These are phyloP conservation scores for Paspalum vaginatum DNA, from an alignment of 176 grass and related monocot genomes.

Conservation along the genomic window DNA sequence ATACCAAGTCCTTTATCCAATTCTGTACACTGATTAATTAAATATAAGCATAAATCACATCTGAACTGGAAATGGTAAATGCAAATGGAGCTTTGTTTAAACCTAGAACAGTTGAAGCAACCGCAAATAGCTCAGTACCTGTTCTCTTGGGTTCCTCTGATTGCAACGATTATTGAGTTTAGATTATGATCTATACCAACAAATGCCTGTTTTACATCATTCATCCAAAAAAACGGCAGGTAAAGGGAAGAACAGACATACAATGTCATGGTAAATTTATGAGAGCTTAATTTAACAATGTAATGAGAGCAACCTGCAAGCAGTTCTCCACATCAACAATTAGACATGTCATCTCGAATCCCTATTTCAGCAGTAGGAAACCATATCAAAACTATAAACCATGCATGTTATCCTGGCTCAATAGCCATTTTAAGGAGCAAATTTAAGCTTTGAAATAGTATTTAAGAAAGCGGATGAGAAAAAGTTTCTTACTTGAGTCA, in stretches of 20 bases:
- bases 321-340: conserved; percentile 90
- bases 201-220: conserved; percentile 22
- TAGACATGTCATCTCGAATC: conserved; percentile 84
- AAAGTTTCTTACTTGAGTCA: conserved; percentile 71
- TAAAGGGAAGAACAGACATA: conserved; percentile 10
- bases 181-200: conserved; percentile 77
- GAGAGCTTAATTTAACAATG: conserved; percentile 24
- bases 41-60: conserved; percentile 13
- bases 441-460: background rate
- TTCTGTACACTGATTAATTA: conserved; percentile 71
- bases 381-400: conserved; percentile 29
- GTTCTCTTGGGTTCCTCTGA: conserved; percentile 98
- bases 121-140: conserved; percentile 50
- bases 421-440: conserved; percentile 11
- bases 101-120: background rate
- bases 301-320: conserved; percentile 70
- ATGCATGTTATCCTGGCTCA: background rate
- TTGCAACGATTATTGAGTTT: conserved; percentile 74
- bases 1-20: conserved; percentile 84
- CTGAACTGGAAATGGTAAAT: conserved; percentile 7
- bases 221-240: background rate
- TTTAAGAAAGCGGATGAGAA: background rate
- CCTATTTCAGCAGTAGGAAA: conserved; percentile 54
- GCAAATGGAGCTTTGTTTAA: background rate
- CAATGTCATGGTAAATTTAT: background rate